A percentile compares a stretch with the other conserved stretches of the same genome.
Conservation (phyloP, 345 rosid species). For the Boechera stricta region DNA sequence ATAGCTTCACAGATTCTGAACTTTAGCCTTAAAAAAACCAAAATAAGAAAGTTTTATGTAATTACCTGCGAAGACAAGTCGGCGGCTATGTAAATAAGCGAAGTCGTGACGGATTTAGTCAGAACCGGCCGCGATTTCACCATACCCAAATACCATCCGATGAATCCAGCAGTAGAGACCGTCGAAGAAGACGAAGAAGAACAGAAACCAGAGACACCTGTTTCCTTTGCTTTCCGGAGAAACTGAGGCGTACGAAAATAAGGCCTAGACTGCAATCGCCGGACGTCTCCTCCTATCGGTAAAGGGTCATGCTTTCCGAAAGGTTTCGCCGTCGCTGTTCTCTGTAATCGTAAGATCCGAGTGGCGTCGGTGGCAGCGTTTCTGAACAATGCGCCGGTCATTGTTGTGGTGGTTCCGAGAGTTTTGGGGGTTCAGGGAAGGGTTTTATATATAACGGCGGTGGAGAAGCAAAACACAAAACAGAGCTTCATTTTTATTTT, state of each 20-base stretch:
- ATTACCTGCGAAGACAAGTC: constrained; percentile 92
- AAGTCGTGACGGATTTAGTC: constrained; percentile 73
- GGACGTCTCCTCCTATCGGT: constrained; percentile 22
- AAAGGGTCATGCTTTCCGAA: constrained; percentile 11
- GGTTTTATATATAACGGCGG: constrained; percentile 35
- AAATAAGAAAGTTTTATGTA: not conserved
- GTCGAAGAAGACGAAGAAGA: constrained; percentile 44
- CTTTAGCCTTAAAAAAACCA: not conserved
- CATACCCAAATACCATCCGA: constrained; percentile 88
- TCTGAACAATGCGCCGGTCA: constrained; percentile 55
- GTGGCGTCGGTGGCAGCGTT: constrained; percentile 38
- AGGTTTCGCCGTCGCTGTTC: not conserved
- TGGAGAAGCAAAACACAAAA: constrained; percentile 8
- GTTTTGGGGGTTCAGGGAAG: constrained; percentile 23
- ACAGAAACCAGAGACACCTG: constrained; percentile 45
- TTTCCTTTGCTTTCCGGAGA: constrained; percentile 49
- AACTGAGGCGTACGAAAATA: constrained; percentile 50
- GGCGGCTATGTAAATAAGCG: constrained; percentile 80
- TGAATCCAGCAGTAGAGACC: constrained; percentile 52
- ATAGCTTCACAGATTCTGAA: not conserved
- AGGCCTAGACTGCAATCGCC: constrained; percentile 50
- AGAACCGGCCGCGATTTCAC: constrained; percentile 79
- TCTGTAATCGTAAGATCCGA: constrained; percentile 37
- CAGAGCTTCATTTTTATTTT: constrained; percentile 16
- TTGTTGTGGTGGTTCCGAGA: constrained; percentile 31